Conservation (phyloP, 331 rosid species). For the Acacia pycnantha region DNA sequence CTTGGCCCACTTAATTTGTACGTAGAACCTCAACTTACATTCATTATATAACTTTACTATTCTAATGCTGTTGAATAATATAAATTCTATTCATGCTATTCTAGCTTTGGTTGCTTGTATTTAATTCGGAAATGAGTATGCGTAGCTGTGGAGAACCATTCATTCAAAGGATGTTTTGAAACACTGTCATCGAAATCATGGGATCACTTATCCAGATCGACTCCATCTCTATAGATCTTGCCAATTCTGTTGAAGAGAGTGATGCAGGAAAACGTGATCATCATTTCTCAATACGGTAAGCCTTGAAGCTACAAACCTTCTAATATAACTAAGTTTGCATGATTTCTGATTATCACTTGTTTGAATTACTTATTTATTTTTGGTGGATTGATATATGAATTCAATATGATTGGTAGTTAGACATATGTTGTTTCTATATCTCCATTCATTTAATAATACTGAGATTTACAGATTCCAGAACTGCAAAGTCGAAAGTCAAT, state of each 20-base stretch:
- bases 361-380: not conserved
- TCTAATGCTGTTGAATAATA: not conserved
- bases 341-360: slow-evolving; percentile 1
- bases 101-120: slow-evolving; percentile 21
- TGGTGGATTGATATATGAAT: not conserved
- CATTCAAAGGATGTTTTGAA: slow-evolving; percentile 22
- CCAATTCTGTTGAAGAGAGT: slow-evolving; percentile 38
- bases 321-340: not conserved
- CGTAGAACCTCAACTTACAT: slow-evolving; percentile 12
- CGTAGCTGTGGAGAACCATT: slow-evolving; percentile 33
- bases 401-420: not conserved
- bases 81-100: slow-evolving; percentile 8
- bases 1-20: not conserved
- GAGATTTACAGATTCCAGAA: not conserved
- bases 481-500: not conserved
- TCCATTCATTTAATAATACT: not conserved
- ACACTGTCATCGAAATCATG: slow-evolving; percentile 35
- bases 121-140: slow-evolving; percentile 28
- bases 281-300: slow-evolving; percentile 79
- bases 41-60: not conserved
- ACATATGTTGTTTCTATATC: not conserved
- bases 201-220: slow-evolving; percentile 55
- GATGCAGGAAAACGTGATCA: slow-evolving; percentile 56
- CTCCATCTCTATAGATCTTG: slow-evolving; percentile 62
- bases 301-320: slow-evolving; percentile 6